Base-by-base conservation (phyloP, 495 filamentous ascomycete species). In the Xylaria bambusicola region DNA sequence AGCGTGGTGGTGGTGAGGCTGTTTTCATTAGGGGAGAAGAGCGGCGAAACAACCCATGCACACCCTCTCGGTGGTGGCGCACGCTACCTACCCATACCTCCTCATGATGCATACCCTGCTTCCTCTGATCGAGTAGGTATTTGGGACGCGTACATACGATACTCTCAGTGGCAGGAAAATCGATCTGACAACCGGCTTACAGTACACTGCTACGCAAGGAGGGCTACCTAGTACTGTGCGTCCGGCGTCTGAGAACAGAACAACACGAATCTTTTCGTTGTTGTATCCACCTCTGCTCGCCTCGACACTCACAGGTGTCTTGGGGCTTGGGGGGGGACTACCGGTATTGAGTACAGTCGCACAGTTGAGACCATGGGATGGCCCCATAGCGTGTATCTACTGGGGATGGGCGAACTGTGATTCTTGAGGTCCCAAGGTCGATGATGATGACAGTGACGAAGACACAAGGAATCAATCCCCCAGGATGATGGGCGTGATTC, bases 141-240 rank as follows among this genome's bases (percentile, higher is more conserved):
- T 50, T 58, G 23, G 45, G 29, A 54, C 38, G 50, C 20, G 50
- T 13, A n/a, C n/a, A n/a, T n/a, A n/a, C n/a, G n/a, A n/a, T n/a
- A n/a, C n/a, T n/a, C n/a, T n/a, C n/a, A n/a, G n/a, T n/a, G n/a
- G n/a, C n/a, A n/a, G n/a, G n/a, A n/a, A n/a, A 29, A 53, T 31
- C 23, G 41, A 6, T 29, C 20, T 40, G 54, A 45, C 42, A 23
- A 41, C 54, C 45, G 23, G 54, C 54, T 26, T 49, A 29, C 29
- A 5, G 5, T 10, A 5, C 10, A 5, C 29, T 33, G 29, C 29
- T 33, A 23, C 31, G 20, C n/a, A 31, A 2, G 12, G 44, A 38
- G 41, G 12, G 12, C 52, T 35, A 21, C 42, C 23, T 46, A 55
- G 12, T 33, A 55, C 41, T 12, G 41, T 46, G 35, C 8, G 17